These are phyloP conservation scores for Celoporthe dispersa DNA, from an alignment of 2,329 filamentous ascomycete genomes.

Conservation along the genomic window DNA sequence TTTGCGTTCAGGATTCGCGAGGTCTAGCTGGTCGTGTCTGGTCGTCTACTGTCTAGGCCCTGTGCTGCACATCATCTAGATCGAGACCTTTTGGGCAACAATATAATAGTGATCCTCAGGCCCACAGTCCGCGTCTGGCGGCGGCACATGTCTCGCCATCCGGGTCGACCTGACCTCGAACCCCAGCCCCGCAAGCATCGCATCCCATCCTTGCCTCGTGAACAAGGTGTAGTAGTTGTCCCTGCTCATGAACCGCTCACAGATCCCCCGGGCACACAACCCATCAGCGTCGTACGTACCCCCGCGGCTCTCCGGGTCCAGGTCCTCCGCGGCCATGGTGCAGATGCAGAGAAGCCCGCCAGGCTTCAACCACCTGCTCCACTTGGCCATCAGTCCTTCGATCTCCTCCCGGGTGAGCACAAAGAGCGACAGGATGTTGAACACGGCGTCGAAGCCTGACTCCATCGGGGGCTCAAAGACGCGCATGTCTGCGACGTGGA, in stretches of 20 bases:
- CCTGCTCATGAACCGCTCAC: slow-evolving; percentile 16
- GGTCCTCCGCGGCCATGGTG: slow-evolving; percentile 15
- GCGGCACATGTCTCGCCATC: slow-evolving; percentile 11
- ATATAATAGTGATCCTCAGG: slow-evolving; percentile 13
- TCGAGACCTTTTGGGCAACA: background rate
- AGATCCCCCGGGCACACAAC: slow-evolving; percentile 12
- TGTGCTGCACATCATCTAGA: background rate
- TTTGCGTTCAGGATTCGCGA: slow-evolving; percentile 40
- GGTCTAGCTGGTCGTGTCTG: slow-evolving; percentile 13
- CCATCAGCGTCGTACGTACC: slow-evolving; percentile 13
- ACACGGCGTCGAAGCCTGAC: slow-evolving; percentile 34
- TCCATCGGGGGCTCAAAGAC: slow-evolving; percentile 27
- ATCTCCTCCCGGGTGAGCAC: slow-evolving; percentile 36
- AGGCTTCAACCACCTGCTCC: slow-evolving; percentile 26
- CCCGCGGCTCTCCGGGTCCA: slow-evolving; percentile 15
- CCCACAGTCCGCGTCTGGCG: slow-evolving; percentile 10
- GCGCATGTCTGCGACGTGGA: slow-evolving; percentile 35
- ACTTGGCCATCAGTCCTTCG: slow-evolving; percentile 27
- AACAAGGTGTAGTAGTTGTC: slow-evolving; percentile 13
- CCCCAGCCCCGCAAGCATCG: slow-evolving; percentile 4
- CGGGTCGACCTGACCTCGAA: slow-evolving; percentile 4
- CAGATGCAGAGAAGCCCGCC: slow-evolving; percentile 32
- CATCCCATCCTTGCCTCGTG: slow-evolving; percentile 10
- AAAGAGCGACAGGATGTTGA: slow-evolving; percentile 37
- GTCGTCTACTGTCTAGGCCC: background rate